phyloP scores from a whole-genome alignment of 805 yeast species.

The Ogataea siamensis region DNA sequence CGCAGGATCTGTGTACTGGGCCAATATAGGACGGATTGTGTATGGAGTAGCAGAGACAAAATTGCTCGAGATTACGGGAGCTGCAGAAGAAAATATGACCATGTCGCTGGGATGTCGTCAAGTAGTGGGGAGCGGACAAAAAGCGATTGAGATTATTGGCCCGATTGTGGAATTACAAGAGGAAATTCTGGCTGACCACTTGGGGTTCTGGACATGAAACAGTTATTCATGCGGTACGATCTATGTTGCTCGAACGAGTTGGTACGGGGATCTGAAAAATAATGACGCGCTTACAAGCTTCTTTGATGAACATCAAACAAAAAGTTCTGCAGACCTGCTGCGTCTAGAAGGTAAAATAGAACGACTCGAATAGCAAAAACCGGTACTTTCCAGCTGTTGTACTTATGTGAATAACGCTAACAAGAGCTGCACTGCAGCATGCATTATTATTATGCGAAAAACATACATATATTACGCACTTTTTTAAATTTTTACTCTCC shows the following conservation, averaged over 20 bases:
- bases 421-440: neutral
- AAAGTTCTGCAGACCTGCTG: neutral
- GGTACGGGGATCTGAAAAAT: neutral
- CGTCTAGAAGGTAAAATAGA: neutral
- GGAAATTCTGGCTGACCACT: slow-evolving; percentile 26
- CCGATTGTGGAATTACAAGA: slow-evolving; percentile 25
- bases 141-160: slow-evolving; percentile 28
- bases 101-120: slow-evolving; percentile 22
- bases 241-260: neutral
- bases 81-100: slow-evolving; percentile 30
- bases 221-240: neutral
- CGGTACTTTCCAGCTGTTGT: neutral
- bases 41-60: slow-evolving; percentile 26
- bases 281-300: neutral
- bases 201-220: slow-evolving; percentile 23
- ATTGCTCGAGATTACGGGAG: slow-evolving; percentile 27
- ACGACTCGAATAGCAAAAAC: neutral
- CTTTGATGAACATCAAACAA: neutral
- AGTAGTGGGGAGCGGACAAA: slow-evolving; percentile 27
- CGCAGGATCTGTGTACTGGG: slow-evolving; percentile 32
- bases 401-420: neutral
- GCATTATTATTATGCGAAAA: neutral
- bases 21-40: slow-evolving; percentile 29
- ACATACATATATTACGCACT: neutral
- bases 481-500: neutral